Evolutionary conservation across 2,329 filamentous ascomycete genomes (phyloP).

Genomic region (Penicillium sp.): DNA sequence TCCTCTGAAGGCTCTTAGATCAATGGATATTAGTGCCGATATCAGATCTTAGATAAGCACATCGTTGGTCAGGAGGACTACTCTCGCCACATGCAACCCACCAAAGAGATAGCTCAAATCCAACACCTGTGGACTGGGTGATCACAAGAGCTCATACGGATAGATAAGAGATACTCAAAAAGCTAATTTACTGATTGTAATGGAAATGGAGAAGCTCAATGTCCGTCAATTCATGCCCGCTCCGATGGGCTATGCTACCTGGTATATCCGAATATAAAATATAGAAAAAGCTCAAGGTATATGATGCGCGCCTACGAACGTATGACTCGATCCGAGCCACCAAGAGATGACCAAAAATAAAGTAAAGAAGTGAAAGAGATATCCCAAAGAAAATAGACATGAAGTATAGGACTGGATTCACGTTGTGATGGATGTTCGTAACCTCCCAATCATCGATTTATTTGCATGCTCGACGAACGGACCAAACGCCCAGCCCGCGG

Average conservation of each 20-base stretch:
- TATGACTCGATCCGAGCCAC: not conserved
- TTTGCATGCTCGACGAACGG: constrained; percentile 37
- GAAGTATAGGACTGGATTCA: not conserved
- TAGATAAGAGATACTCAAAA: no score
- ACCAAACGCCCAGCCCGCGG: constrained; percentile 52
- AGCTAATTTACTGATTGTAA: no score
- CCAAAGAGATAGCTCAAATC: no score
- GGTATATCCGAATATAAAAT: not conserved
- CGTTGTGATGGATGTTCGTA: no score
- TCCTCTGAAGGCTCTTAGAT: no score
- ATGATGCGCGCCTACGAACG: not conserved
- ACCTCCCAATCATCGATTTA: not conserved
- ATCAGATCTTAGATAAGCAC: no score
- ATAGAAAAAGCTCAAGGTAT: not conserved
- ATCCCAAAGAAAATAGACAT: not conserved
- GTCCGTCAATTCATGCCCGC: not conserved
- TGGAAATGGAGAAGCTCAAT: not conserved
- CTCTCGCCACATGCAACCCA: no score
- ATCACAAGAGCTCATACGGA: no score
- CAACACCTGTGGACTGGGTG: no score
- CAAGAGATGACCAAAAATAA: not conserved
- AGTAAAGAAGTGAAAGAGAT: not conserved
- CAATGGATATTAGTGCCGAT: no score
- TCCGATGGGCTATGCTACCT: no score
- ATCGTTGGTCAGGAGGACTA: no score